Percentiles rank a stretch among this genome's conserved stretches.
These are phyloP conservation scores for Lasiodiplodia hormozganensis DNA, from an alignment of 2,329 filamentous ascomycete species.

Conservation along the genomic window DNA sequence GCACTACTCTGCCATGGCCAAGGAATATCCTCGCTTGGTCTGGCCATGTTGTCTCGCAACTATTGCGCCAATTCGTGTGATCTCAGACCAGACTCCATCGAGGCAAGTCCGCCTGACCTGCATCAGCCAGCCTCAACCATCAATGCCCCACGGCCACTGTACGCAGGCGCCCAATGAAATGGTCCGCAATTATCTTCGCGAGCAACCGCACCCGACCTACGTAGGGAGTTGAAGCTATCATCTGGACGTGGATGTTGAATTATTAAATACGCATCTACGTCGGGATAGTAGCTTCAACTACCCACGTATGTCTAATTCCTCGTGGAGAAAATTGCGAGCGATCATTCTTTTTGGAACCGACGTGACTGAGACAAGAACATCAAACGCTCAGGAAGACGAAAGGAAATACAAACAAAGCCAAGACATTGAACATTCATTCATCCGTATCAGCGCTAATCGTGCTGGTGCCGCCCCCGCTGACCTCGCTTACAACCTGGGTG, in stretches of 20 bases:
- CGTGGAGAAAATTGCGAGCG: no score
- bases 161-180: no score
- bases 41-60: not conserved
- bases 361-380: not conserved
- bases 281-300: no score
- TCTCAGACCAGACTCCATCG: not conserved
- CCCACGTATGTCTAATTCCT: no score
- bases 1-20: not conserved
- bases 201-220: no score
- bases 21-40: not conserved
- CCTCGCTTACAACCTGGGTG: constrained; percentile 61
- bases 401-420: not conserved
- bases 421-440: not conserved
- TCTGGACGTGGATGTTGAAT: no score
- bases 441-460: constrained; percentile 52
- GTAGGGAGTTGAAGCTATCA: no score
- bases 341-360: no score
- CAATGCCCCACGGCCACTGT: not conserved
- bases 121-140: constrained; percentile 3
- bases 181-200: no score
- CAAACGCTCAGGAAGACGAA: not conserved
- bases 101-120: constrained; percentile 1
- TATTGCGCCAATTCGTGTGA: constrained; percentile 6
- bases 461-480: constrained; percentile 60
- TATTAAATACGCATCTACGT: no score